Percentiles rank a stretch among this genome's conserved stretches.
Evolutionary conservation across 2,329 filamentous ascomycete species (phyloP).

Genomic region (Aspergillus cejpii): DNA sequence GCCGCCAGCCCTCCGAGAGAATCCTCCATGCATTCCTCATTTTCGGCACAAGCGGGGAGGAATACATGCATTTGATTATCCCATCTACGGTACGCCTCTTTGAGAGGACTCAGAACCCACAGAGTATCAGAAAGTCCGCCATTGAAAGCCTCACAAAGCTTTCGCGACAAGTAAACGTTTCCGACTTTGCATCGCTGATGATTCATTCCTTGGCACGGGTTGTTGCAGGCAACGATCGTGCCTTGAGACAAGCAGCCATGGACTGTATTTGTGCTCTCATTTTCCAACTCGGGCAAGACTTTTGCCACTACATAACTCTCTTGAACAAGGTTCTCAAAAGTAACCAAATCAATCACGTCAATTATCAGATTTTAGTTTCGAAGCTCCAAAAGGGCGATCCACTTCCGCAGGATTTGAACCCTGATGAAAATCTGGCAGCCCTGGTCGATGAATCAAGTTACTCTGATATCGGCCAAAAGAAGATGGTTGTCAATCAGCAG

Average conservation of each 20-base stretch:
- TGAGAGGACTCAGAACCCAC: conserved; percentile 76
- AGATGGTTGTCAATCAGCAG: conserved; percentile 93
- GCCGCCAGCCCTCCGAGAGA: conserved; percentile 75
- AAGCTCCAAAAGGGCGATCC: conserved; percentile 93
- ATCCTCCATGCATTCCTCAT: conserved; percentile 93
- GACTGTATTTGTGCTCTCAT: conserved; percentile 94
- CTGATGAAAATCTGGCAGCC: conserved; percentile 71
- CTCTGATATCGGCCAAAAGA: conserved; percentile 81
- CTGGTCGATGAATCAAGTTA: conserved; percentile 73
- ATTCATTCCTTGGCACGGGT: conserved; percentile 87
- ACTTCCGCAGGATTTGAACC: conserved; percentile 88
- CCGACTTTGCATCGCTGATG: conserved; percentile 92
- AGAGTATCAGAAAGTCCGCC: conserved; percentile 72
- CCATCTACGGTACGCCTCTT: conserved; percentile 92
- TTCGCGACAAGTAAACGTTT: conserved; percentile 92
- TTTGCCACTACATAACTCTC: conserved; percentile 85
- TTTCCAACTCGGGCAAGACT: conserved; percentile 92
- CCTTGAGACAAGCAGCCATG: conserved; percentile 71
- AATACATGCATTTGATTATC: conserved; percentile 99
- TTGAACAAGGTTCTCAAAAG: conserved; percentile 78
- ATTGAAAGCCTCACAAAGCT: conserved; percentile 94
- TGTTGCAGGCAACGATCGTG: conserved; percentile 63
- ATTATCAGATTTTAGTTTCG: conserved; percentile 84
- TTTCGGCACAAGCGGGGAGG: conserved; percentile 90
- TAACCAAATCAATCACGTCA: conserved; percentile 77